A percentile compares a stretch with the other conserved stretches of the same genome.
Evolutionary conservation across 805 yeast genomes (phyloP).

Genomic region (Isabelozyma rhagii): DNA sequence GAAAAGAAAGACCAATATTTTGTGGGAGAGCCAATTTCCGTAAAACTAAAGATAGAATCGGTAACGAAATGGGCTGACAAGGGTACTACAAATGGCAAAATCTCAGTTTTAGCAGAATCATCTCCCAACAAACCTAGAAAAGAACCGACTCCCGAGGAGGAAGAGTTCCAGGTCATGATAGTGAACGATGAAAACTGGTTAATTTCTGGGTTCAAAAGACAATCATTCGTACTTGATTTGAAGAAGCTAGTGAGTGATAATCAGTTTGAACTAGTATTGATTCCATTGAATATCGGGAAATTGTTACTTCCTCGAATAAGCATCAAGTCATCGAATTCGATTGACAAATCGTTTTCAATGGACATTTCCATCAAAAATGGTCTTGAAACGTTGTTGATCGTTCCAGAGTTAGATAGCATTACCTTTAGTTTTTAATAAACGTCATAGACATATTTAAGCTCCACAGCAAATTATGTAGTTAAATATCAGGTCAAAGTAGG

Average conservation of each 20-base stretch:
- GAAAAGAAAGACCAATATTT: conserved; percentile 41
- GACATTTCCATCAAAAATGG: conserved; percentile 65
- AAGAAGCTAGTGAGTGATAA: conserved; percentile 7
- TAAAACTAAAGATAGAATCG: conserved; percentile 42
- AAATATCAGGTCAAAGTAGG: too few relatives aligned
- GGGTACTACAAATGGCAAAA: conserved; percentile 2
- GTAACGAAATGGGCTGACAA: conserved; percentile 40
- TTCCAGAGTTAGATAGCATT: conserved; percentile 63
- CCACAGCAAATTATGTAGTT: too few relatives aligned
- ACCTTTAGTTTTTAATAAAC: conserved; percentile 51
- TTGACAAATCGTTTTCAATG: conserved; percentile 35
- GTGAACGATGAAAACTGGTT: conserved; percentile 72
- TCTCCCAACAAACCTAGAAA: conserved; percentile 12
- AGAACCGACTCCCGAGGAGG: not conserved
- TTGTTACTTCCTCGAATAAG: conserved; percentile 62
- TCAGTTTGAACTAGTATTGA: conserved; percentile 43
- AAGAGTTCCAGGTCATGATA: conserved; percentile 45
- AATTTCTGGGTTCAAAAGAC: conserved; percentile 65
- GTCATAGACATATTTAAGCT: not conserved
- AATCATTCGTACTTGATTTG: conserved; percentile 41
- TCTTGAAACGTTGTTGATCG: conserved; percentile 64
- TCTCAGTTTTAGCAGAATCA: conserved; percentile 19
- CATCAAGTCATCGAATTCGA: conserved; percentile 20
- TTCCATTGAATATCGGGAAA: conserved; percentile 78
- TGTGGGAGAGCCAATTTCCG: conserved; percentile 63